Conservation (phyloP, 306 rosid genomes). For the Heteromeles arbutifolia region DNA sequence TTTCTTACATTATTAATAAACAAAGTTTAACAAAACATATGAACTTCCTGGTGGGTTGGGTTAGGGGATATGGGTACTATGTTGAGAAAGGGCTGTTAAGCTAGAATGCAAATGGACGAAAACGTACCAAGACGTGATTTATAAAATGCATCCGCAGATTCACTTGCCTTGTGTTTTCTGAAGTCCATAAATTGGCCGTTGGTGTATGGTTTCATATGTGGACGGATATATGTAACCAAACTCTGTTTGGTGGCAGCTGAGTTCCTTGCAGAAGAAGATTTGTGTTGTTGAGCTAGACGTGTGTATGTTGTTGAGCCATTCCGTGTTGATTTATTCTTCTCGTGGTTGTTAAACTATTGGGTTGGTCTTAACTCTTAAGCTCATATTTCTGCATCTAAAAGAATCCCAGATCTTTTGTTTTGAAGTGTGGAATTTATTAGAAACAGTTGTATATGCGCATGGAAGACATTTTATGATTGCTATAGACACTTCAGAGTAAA, state of each 20-base stretch:
- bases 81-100: neutral
- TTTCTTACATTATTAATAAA: too few species aligned
- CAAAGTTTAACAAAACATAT: too few species aligned
- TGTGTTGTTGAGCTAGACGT: neutral
- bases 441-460: neutral
- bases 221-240: neutral
- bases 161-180: neutral
- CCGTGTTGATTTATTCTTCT: neutral
- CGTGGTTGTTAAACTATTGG: neutral
- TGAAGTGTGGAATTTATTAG: neutral
- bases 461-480: neutral
- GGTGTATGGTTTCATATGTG: neutral
- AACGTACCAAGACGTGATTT: neutral
- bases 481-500: neutral
- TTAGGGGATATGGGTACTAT: neutral
- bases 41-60: neutral
- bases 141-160: neutral
- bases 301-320: neutral
- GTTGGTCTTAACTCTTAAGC: neutral
- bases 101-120: neutral
- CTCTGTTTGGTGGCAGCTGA: neutral
- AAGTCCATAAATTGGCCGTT: neutral
- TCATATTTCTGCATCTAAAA: neutral
- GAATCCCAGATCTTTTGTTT: neutral
- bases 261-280: neutral